A percentile compares a stretch with the other conserved stretches of the same genome.
phyloP scores from a whole-genome alignment of 1,284 basidiomycete species.

The Cutaneotrichosporon sp. region DNA sequence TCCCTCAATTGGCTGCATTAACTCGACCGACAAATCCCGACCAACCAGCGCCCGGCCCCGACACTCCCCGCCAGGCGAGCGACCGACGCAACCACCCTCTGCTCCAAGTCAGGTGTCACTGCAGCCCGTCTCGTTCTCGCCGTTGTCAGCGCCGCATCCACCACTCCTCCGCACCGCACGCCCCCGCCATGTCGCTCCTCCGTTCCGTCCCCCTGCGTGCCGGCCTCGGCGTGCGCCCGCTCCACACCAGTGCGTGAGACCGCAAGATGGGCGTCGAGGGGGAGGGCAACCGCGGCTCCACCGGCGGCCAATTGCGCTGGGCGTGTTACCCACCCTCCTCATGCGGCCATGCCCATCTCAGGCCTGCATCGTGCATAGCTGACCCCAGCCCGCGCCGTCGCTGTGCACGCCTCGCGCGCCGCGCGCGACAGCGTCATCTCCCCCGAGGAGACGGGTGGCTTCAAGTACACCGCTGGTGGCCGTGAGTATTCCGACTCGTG shows the following conservation, averaged over 20 bases:
- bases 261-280: neutral
- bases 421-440: constrained; percentile 27
- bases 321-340: neutral
- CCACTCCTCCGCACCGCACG: constrained; percentile 7
- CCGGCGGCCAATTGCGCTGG: no score
- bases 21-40: neutral
- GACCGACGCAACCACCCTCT: neutral
- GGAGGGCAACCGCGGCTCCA: no score
- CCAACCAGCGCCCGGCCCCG: neutral
- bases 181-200: constrained; percentile 46
- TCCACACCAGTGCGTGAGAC: constrained; percentile 45
- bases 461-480: constrained; percentile 51
- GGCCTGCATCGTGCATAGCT: constrained; percentile 7
- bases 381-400: constrained; percentile 39
- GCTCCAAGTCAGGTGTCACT: neutral
- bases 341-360: neutral
- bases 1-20: neutral
- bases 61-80: neutral
- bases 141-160: constrained; percentile 11
- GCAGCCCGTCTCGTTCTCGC: no score
- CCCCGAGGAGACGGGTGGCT: constrained; percentile 52
- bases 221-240: constrained; percentile 39
- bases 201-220: constrained; percentile 31
- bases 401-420: constrained; percentile 38
- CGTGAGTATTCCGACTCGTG: constrained; percentile 16